These are phyloP conservation scores for Termitomyces sp. DNA, from an alignment of 768 basidiomycete genomes.

Conservation along the genomic window DNA sequence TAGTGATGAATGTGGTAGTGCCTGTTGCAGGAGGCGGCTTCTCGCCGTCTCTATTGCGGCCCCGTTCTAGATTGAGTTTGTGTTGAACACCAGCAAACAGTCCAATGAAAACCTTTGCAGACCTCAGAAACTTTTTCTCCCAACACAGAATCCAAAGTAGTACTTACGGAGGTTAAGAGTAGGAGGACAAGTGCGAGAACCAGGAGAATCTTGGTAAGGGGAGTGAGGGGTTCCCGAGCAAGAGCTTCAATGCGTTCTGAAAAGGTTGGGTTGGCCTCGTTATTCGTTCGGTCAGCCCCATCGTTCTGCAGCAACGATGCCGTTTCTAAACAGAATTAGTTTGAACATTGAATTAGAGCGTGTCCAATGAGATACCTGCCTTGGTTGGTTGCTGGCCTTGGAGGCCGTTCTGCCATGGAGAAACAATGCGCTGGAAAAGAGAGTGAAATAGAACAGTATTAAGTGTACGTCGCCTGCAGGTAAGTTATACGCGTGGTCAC, in stretches of 20 bases:
- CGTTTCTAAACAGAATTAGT: constrained; percentile 39
- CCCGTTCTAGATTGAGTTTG: constrained; percentile 52
- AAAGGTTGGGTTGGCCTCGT: constrained; percentile 27
- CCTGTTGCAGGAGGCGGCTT: constrained; percentile 26
- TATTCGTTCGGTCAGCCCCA: constrained; percentile 31
- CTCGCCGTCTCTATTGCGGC: constrained; percentile 32
- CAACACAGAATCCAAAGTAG: not conserved
- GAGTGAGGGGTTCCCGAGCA: constrained; percentile 75
- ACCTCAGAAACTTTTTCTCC: not conserved
- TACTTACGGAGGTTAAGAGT: constrained; percentile 62
- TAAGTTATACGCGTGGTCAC: not conserved
- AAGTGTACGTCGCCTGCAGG: constrained; percentile 4
- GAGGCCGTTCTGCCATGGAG: constrained; percentile 52
- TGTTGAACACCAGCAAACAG: constrained; percentile 89
- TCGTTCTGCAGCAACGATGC: constrained; percentile 59
- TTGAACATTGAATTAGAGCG: constrained; percentile 1
- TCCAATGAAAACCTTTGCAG: constrained; percentile 73
- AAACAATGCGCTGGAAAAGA: not conserved
- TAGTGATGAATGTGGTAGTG: constrained; percentile 33
- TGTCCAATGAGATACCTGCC: constrained; percentile 30
- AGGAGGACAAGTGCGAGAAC: constrained; percentile 72
- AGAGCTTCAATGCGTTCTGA: constrained; percentile 48
- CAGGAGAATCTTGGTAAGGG: constrained; percentile 80
- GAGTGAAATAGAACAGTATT: not conserved
- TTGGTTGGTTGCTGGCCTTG: constrained; percentile 53